Evolutionary conservation across 257 asterid species (phyloP).

Genomic region (Thymus mandschuricus): DNA sequence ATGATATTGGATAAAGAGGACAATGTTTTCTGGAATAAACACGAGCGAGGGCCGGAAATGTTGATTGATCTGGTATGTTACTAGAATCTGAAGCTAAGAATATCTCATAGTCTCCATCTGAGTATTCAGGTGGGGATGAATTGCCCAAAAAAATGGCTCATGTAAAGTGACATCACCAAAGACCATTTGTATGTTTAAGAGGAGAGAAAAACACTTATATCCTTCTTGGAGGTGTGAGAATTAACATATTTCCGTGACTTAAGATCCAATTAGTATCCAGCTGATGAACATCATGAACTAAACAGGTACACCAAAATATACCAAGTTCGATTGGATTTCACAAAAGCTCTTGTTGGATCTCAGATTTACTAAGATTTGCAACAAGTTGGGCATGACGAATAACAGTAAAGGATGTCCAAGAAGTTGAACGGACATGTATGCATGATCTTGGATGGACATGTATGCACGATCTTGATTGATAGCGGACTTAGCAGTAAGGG

Average conservation of each 20-base stretch:
- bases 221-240: not conserved
- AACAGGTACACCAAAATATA: not conserved
- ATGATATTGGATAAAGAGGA: not conserved
- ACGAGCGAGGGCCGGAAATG: not conserved
- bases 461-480: not conserved
- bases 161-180: not conserved
- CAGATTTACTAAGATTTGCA: not conserved
- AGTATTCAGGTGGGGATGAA: not conserved
- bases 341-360: too few relatives aligned
- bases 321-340: not conserved
- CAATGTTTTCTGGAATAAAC: not conserved
- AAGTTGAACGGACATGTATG: not conserved
- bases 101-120: not conserved
- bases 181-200: not conserved
- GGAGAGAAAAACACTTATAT: not conserved
- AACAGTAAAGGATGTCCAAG: not conserved
- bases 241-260: not conserved
- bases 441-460: not conserved
- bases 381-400: not conserved
- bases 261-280: too few relatives aligned
- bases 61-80: not conserved
- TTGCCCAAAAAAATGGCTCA: not conserved
- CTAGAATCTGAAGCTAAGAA: not conserved
- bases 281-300: not conserved
- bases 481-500: not conserved